Base-by-base conservation (phyloP, 805 yeast species). In the Saccharomycopsis capsularis region DNA sequence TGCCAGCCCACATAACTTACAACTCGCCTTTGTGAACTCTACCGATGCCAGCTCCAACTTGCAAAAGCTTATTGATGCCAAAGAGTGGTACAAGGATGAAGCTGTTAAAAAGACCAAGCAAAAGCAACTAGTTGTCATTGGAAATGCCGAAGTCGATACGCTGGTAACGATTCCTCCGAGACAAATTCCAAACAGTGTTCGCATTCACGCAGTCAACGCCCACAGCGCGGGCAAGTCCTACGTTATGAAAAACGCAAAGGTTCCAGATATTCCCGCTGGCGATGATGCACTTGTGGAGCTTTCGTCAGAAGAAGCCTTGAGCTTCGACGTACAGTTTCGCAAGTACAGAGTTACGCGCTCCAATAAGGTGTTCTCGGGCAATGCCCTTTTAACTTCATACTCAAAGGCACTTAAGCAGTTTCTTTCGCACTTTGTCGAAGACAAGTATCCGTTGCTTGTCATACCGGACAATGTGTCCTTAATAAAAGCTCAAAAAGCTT, bases 201-300 rank as follows among this genome's bases (percentile, higher is more conserved):
- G 22, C 3, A 4, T 43, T 4, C 21, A 34, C 30, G 29, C 23
- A 5, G 29, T n/a, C 18, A 13, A 34, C 6, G 5, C 40, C 16
- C 21, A 7, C n/a, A 21, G 11, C 15, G 29, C 22, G 6, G 15
- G 19, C 27, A 16, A 23, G 3, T 15, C 36, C 5, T 16, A 15
- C 5, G 16, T 9, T 7, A 32, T 43, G 19, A 43, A 21, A 7
- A 43, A 43, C 24, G 21, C 34, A 3, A 32, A 34, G 13, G 19
- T 43, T 25, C 40, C 40, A 9, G 40, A 43, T 22, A 23, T 21
- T 5, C 46, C 46, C 9, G 15, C 34, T n/a, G 46, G 40, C 4
- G 3, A 16, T 9, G 23, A 43, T 4, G 18, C 35, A n/a, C 6
- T 43, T 5, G 7, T 7, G 5, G 46, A 43, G 24, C 15, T 43